These are phyloP conservation scores for Suillus alpinus DNA, from an alignment of 768 basidiomycete species.

Conservation along the genomic window DNA sequence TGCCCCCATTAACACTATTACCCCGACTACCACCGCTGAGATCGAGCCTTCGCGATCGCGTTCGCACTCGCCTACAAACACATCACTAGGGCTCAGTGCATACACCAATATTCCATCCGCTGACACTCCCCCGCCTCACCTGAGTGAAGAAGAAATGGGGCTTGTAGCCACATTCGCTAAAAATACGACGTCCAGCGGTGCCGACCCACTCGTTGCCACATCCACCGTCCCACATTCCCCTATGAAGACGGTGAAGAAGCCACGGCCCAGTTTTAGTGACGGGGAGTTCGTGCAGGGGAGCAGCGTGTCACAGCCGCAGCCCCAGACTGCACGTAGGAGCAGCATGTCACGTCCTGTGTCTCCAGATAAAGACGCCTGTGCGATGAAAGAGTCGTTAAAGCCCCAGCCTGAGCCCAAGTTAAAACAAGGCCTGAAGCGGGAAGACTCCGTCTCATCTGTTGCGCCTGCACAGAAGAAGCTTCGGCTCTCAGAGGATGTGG, in stretches of 20 bases:
- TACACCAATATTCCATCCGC: constrained; percentile 1
- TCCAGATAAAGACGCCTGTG: neutral
- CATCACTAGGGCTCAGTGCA: neutral
- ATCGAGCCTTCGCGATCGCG: neutral
- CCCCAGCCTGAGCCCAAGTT: neutral
- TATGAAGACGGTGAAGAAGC: constrained; percentile 12
- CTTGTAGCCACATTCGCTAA: neutral
- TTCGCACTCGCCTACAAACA: neutral
- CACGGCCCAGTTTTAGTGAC: neutral
- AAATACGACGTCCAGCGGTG: neutral
- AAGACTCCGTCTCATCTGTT: neutral
- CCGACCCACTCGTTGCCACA: neutral
- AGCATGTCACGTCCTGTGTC: constrained; percentile 2
- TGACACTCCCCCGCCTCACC: neutral
- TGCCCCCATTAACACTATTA: neutral
- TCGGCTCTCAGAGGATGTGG: constrained; percentile 9
- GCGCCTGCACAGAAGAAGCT: constrained; percentile 22
- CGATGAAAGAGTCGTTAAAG: neutral
- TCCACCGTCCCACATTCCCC: neutral
- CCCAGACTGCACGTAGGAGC: constrained; percentile 9
- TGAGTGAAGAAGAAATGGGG: neutral
- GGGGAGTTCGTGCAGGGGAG: constrained; percentile 1
- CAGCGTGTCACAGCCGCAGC: constrained; percentile 1
- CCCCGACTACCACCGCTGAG: neutral
- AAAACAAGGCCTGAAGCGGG: constrained; percentile 2